These are phyloP conservation scores for Amphibolis antarctica DNA, from an alignment of 106 monocot species.

Conservation along the genomic window DNA sequence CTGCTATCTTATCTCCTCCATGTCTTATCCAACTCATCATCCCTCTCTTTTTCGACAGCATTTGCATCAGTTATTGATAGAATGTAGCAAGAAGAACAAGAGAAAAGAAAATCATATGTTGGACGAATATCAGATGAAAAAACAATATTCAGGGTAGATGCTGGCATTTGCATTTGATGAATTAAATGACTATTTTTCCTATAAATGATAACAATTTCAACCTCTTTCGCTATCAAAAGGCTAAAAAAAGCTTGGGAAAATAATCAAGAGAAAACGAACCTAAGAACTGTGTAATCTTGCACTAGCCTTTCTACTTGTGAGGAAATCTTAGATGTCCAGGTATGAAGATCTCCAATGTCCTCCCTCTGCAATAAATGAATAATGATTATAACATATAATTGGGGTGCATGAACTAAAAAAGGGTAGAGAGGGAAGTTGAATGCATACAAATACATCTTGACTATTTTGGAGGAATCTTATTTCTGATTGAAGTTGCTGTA, in stretches of 20 bases:
- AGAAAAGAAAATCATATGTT: too few species aligned
- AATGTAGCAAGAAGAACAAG: too few species aligned
- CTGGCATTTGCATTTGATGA: too few species aligned
- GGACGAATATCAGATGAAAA: too few species aligned
- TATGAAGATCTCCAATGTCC: slow-evolving; percentile 41
- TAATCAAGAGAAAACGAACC: slow-evolving; percentile 22
- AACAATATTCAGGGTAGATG: too few species aligned
- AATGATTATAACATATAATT: background rate
- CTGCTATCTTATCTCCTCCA: too few species aligned
- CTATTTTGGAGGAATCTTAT: slow-evolving; percentile 36
- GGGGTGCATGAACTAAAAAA: background rate
- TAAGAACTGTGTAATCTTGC: slow-evolving; percentile 44
- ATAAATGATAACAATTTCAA: too few species aligned
- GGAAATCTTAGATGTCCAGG: slow-evolving; percentile 52
- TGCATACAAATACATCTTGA: slow-evolving; percentile 45
- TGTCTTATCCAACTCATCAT: too few species aligned
- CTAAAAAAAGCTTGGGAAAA: background rate
- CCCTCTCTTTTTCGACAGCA: too few species aligned
- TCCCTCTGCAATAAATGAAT: slow-evolving; percentile 32
- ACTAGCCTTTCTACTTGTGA: slow-evolving; percentile 39
- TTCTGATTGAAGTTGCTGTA: slow-evolving; percentile 42
- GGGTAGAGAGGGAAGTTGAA: background rate
- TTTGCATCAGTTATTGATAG: too few species aligned
- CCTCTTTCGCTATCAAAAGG: too few species aligned
- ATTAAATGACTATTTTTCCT: too few species aligned